Base-by-base conservation (phyloP, 2,329 filamentous ascomycete species). In the Pseudogymnoascus destructans region DNA sequence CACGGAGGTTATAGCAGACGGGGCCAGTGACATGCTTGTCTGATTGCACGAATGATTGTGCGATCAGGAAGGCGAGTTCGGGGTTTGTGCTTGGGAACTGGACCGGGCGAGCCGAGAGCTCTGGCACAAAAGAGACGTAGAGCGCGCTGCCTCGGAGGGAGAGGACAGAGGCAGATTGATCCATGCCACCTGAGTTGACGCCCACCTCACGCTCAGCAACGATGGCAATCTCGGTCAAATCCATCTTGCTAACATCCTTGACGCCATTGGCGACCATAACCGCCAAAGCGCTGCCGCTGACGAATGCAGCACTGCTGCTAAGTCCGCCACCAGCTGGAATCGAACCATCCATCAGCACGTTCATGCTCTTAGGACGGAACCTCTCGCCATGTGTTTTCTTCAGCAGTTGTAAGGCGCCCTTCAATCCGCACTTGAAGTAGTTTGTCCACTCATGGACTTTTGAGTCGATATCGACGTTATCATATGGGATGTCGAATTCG, bases 151-250 rank as follows among this genome's bases (percentile, higher is more conserved):
- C 91, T 63, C 85, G 84, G 66, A 89, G 79, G 0, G 90, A 92
- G 73, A 98, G 93, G 63, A 98, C 92, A 0, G 92, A 97, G 32
- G 93, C 93, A 11, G 90, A 85, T 74, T 98, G 93, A 69, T 98
- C 93, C 93, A 98, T 97, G 59, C 91, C 93, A 71, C 93, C 93
- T 4, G 90, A 95, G 73, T 97, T 97, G 65, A 98, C 93, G 57
- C 93, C 93, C 3, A 97, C 93, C 13, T 87, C 85, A 59, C 93
- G 83, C 74, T 98, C 93, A 49, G 90, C 95, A 35, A 96, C 89
- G 64, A 98, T 92, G 19, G 93, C 91, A 57, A 97, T 78, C 73
- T 97, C 91, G 1, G 92, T 88, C 42, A 98, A 75, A 70, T 93
- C 87, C 64, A 86, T 93, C 79, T 97, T 97, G 71, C 95, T 86